These are phyloP conservation scores for Cladosporium sp. DNA, from an alignment of 2,329 filamentous ascomycete genomes.

Conservation along the genomic window DNA sequence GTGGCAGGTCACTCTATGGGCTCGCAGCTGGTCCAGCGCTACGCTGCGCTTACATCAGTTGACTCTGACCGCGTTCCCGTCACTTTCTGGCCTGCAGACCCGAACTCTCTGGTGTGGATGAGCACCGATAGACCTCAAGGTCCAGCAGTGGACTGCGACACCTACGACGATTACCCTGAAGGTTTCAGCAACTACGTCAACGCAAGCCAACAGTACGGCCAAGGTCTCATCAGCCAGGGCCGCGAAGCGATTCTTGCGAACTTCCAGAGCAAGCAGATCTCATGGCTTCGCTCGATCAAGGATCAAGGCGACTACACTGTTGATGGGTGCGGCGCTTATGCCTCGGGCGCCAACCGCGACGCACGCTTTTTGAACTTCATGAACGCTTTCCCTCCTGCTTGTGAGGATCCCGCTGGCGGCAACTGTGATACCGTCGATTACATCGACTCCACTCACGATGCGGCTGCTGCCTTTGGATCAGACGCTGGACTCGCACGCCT, in stretches of 20 bases:
- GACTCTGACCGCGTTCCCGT: conserved; percentile 21
- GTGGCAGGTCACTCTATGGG: conserved; percentile 34
- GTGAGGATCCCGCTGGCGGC: conserved; percentile 18
- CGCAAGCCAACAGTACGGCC: conserved; percentile 23
- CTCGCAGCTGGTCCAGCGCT: conserved; percentile 30
- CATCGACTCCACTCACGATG: conserved; percentile 28
- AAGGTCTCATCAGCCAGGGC: conserved; percentile 23
- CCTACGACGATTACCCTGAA: conserved; percentile 31
- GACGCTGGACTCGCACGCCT: conserved; percentile 27
- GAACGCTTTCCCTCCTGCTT: conserved; percentile 27
- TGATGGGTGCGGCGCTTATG: conserved; percentile 25
- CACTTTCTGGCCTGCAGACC: conserved; percentile 32
- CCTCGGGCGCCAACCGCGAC: conserved; percentile 30
- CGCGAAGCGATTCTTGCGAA: conserved; percentile 25
- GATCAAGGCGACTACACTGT: conserved; percentile 31
- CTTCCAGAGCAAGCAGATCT: conserved; percentile 29
- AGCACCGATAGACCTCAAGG: conserved; percentile 25
- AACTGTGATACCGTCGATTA: conserved; percentile 31
- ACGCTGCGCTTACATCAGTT: conserved; percentile 27
- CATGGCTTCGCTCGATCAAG: conserved; percentile 28
- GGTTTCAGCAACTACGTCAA: conserved; percentile 27
- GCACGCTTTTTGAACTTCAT: conserved; percentile 36
- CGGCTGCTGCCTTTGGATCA: conserved; percentile 29
- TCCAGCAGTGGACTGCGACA: conserved; percentile 23
- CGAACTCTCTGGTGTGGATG: conserved; percentile 33